These are phyloP conservation scores for Colletotrichum costaricense DNA, from an alignment of 2,329 filamentous ascomycete genomes.

Conservation along the genomic window DNA sequence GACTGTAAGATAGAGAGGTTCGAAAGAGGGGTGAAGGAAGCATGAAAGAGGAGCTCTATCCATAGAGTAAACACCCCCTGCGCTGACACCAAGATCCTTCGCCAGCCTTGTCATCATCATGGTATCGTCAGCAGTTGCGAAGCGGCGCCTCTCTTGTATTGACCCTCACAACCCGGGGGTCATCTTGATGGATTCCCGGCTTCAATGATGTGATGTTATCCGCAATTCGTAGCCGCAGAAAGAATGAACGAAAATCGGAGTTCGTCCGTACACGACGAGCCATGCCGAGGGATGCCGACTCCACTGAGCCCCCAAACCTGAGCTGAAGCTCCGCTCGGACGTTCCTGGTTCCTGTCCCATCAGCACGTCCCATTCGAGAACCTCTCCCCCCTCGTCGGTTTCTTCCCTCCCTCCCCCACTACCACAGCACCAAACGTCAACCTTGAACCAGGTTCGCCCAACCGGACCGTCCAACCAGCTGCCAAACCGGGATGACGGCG, in stretches of 20 bases:
- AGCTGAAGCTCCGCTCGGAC: not conserved
- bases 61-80: not conserved
- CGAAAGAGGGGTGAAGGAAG: not conserved
- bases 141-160: not conserved
- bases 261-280: not conserved
- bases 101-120: conserved; percentile 26
- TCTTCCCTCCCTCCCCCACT: not conserved
- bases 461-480: conserved; percentile 19
- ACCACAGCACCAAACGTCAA: not conserved
- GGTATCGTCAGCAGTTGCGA: conserved; percentile 18
- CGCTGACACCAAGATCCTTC: not conserved
- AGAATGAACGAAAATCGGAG: not conserved
- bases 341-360: not conserved
- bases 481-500: conserved; percentile 28
- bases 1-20: not conserved
- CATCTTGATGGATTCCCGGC: not conserved
- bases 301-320: not conserved
- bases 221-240: not conserved
- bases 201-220: conserved; percentile 13
- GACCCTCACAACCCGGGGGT: not conserved
- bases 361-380: conserved; percentile 1
- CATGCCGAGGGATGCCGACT: not conserved
- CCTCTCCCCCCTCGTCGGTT: not conserved
- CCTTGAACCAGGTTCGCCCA: not conserved
- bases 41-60: not conserved